These are phyloP conservation scores for Coemansia sp. DNA, from an alignment of 192 early-diverging fungal genomes.

Conservation along the genomic window DNA sequence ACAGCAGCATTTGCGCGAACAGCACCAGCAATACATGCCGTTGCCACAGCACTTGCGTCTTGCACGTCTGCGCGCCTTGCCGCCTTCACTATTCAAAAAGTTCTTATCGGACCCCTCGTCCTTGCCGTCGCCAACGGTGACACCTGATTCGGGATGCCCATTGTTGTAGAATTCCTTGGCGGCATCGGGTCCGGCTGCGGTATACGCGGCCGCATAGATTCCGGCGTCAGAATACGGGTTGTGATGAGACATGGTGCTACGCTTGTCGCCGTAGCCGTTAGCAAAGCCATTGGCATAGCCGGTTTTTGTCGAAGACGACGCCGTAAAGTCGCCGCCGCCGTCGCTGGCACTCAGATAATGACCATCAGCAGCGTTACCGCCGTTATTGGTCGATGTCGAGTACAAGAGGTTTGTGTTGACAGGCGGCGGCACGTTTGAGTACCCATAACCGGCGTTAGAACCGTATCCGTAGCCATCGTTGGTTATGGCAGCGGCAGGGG, in stretches of 20 bases:
- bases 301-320: not conserved
- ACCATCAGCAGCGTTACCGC: not conserved
- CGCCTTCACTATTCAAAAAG: not conserved
- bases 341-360: not conserved
- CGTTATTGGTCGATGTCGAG: not conserved
- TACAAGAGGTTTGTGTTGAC: not conserved
- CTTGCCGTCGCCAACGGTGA: conserved; percentile 15
- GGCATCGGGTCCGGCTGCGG: not conserved
- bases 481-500: not conserved
- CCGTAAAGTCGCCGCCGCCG: not conserved
- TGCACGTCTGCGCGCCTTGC: conserved; percentile 12
- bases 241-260: not conserved
- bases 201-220: not conserved
- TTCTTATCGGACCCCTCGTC: conserved; percentile 1
- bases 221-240: conserved; percentile 5
- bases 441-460: not conserved
- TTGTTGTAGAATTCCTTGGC: conserved; percentile 9
- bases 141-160: conserved; percentile 2
- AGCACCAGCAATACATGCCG: conserved; percentile 59
- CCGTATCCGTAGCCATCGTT: not conserved
- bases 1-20: conserved; percentile 38
- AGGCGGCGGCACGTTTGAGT: not conserved
- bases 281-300: not conserved
- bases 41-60: conserved; percentile 42
- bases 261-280: not conserved